Base-by-base conservation (phyloP, 140 eudicot species). In the Stevia rebaudiana region DNA sequence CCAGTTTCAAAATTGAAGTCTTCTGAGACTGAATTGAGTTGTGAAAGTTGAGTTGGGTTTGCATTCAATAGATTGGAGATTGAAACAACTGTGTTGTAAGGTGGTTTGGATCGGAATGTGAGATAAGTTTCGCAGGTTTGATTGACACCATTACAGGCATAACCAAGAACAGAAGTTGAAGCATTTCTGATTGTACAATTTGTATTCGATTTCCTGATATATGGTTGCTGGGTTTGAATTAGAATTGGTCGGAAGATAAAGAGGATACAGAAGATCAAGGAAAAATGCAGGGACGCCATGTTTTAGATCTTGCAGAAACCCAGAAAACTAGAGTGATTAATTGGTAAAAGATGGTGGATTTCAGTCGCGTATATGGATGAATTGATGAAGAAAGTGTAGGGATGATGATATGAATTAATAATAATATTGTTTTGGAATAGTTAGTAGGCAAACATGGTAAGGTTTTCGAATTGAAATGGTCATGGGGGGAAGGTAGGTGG, bases 141-240 rank as follows among this genome's bases (percentile, higher is more conserved):
- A 36, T 67, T 77, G 5, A 74, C 36, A 43, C 96, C 98, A 69
- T 92, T 92, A 76, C 91, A 92, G 68, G 75, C 17, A 68, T 83
- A 92, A 5, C 96, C 96, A 9, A 78, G 77, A 37, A 44, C 84
- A 5, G 96, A 81, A 49, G 87, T 69, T 37, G 86, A 71, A 40
- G 83, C 73, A 23, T 78, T 79, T 36, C 46, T 23, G 78, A 43
- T 33, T 48, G 10, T 3, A 57, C 90, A 83, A n/a, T 25, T 16
- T 68, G 81, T 57, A 4, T 21, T 69, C 24, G 52, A 25, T 11
- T 59, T 76, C 22, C 70, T 24, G 65, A 77, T 76, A 40, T 86
- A 89, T 53, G 95, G 92, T 65, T 89, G 97, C 56, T 89, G 97
- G 66, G 92, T 77, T 18, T 70, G 43, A 11, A 84, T 64, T 24